A percentile compares a stretch with the other conserved stretches of the same genome.
phyloP scores from a whole-genome alignment of 2,329 filamentous ascomycete species.

The Stagonosporopsis chrysanthemi region DNA sequence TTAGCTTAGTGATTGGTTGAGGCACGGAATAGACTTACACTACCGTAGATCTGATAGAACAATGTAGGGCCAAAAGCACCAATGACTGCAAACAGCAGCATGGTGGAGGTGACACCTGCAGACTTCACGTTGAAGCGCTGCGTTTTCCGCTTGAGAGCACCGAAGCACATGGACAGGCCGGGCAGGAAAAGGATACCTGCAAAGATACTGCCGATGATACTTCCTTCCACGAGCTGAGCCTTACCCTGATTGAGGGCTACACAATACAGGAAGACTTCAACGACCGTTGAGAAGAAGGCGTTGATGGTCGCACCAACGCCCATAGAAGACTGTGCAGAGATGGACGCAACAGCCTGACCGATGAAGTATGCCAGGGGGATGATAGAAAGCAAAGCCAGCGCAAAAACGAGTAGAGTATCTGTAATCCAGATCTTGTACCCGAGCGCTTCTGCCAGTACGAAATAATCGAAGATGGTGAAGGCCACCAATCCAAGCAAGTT shows the following conservation, averaged over 20 bases:
- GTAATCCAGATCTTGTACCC: conserved; percentile 77
- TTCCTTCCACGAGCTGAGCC: conserved; percentile 90
- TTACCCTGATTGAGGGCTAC: conserved; percentile 93
- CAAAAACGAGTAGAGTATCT: conserved; percentile 84
- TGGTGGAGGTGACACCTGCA: conserved; percentile 95
- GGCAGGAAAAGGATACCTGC: conserved; percentile 94
- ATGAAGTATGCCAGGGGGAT: conserved; percentile 98
- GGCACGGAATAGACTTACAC: conserved; percentile 54
- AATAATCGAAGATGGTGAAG: conserved; percentile 94
- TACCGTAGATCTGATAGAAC: conserved; percentile 99
- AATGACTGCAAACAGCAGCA: conserved; percentile 95
- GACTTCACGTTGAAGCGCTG: conserved; percentile 98
- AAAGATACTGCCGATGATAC: conserved; percentile 97
- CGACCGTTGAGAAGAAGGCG: conserved; percentile 96
- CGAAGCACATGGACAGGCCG: conserved; percentile 97
- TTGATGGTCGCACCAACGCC: conserved; percentile 96
- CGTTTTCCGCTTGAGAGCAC: conserved; percentile 95
- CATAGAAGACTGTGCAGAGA: conserved; percentile 98
- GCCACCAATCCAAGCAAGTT: conserved; percentile 93
- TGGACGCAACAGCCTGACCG: conserved; percentile 96
- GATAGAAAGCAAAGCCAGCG: conserved; percentile 84
- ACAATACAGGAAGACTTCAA: conserved; percentile 98
- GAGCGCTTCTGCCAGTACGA: conserved; percentile 73
- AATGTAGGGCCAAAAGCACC: conserved; percentile 94
- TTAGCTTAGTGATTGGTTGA: conserved; percentile 43